These are phyloP conservation scores for Gautieria morchelliformis DNA, from an alignment of 768 basidiomycete species.

Conservation along the genomic window DNA sequence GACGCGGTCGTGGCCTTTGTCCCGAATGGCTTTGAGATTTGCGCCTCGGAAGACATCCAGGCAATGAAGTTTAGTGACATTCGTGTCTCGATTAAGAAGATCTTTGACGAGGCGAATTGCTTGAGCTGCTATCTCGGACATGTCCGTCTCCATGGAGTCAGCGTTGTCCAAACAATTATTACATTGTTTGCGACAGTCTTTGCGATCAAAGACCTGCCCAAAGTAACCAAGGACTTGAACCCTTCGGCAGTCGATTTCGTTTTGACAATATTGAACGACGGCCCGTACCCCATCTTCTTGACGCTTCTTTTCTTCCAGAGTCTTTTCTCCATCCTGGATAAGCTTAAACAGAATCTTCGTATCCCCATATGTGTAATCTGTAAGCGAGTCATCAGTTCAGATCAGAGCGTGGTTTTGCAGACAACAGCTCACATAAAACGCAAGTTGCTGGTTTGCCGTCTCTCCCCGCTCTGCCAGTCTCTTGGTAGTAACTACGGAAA, in stretches of 20 bases:
- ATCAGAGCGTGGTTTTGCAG: background rate
- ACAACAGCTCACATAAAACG: conserved; percentile 60
- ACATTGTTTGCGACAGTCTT: conserved; percentile 59
- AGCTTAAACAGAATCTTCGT: conserved; percentile 43
- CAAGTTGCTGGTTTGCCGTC: conserved; percentile 82
- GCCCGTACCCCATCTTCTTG: conserved; percentile 54
- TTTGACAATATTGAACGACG: conserved; percentile 73
- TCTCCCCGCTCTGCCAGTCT: conserved; percentile 93
- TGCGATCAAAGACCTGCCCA: conserved; percentile 65
- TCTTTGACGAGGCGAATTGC: conserved; percentile 50
- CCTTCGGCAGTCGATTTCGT: conserved; percentile 80
- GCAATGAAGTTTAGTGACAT: conserved; percentile 52
- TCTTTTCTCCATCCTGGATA: conserved; percentile 47
- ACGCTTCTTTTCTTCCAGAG: conserved; percentile 48
- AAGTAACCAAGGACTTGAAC: conserved; percentile 85
- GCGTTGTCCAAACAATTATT: conserved; percentile 68
- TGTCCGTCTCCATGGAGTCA: conserved; percentile 40
- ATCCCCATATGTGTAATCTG: conserved; percentile 64
- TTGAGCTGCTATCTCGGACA: conserved; percentile 46
- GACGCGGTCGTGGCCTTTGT: conserved; percentile 38
- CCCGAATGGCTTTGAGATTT: conserved; percentile 34
- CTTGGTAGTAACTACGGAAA: conserved; percentile 70
- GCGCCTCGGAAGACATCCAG: conserved; percentile 59
- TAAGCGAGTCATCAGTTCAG: background rate
- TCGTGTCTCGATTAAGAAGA: conserved; percentile 33